Conservation (phyloP, 78 protist genomes). For the Cavenderia fasciculata region DNA sequence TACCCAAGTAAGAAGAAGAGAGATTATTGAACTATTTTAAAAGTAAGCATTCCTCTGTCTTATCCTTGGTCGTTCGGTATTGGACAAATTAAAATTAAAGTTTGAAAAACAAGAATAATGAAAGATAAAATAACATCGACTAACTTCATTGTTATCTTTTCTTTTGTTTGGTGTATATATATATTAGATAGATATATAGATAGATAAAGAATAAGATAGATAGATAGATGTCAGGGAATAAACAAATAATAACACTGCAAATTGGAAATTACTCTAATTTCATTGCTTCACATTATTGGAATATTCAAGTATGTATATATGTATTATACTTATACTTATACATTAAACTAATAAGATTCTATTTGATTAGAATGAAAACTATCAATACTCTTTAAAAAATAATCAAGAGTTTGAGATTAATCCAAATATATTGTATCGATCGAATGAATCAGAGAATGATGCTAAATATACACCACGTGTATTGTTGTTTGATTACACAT, state of each 20-base stretch:
- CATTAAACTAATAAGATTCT: constrained; percentile 4
- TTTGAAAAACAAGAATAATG: too few species aligned
- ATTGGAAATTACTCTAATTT: constrained; percentile 58
- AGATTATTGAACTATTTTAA: too few species aligned
- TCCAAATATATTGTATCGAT: constrained; percentile 24
- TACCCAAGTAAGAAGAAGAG: too few species aligned
- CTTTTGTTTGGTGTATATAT: too few species aligned
- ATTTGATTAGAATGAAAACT: constrained; percentile 33
- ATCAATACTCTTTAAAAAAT: constrained; percentile 15
- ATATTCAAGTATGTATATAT: constrained; percentile 21
- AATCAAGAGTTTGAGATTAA: constrained; percentile 18
- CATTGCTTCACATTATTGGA: constrained; percentile 64
- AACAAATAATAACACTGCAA: constrained; percentile 33
- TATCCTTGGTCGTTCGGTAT: too few species aligned
- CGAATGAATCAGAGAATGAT: not conserved
- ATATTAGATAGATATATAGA: too few species aligned
- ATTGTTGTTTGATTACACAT: constrained; percentile 39
- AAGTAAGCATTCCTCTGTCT: too few species aligned
- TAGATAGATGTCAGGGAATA: too few species aligned
- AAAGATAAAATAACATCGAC: too few species aligned
- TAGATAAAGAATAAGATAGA: too few species aligned
- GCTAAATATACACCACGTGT: constrained; percentile 44
- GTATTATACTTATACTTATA: not conserved
- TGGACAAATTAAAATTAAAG: too few species aligned
- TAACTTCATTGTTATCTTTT: too few species aligned